Conservation (phyloP, 129 eudicot species). For the Glebionis coronaria region DNA sequence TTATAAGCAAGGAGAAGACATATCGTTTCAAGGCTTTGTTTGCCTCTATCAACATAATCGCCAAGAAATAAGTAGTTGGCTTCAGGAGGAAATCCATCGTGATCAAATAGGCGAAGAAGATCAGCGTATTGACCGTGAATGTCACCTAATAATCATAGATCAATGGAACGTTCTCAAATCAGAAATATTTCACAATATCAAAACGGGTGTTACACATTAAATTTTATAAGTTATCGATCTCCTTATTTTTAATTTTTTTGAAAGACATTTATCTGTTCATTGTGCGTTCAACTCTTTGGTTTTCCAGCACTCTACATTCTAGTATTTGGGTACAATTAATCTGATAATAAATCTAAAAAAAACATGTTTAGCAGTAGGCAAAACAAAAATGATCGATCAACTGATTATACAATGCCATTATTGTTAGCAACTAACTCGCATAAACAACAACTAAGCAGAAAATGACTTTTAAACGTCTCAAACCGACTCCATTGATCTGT, state of each 20-base stretch:
- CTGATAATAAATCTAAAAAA: too few relatives aligned
- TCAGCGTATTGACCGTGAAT: constrained; percentile 68
- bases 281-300: not conserved
- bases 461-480: too few relatives aligned
- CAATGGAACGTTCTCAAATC: not conserved
- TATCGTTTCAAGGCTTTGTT: constrained; percentile 58
- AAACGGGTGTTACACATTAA: too few relatives aligned
- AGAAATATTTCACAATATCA: not conserved
- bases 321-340: too few relatives aligned
- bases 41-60: constrained; percentile 61
- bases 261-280: too few relatives aligned
- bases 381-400: not conserved
- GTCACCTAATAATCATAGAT: constrained; percentile 39
- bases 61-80: constrained; percentile 56
- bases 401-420: too few relatives aligned
- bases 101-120: constrained; percentile 56
- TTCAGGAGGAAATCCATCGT: constrained; percentile 52
- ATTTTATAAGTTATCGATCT: not conserved
- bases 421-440: too few relatives aligned
- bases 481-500: too few relatives aligned
- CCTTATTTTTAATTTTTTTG: not conserved
- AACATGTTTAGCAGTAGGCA: too few relatives aligned
- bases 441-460: too few relatives aligned
- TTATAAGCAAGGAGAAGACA: constrained; percentile 51
- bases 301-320: not conserved